These are phyloP conservation scores for Magnolia officinalis DNA, from an alignment of 164 flowering plant species.

Conservation along the genomic window DNA sequence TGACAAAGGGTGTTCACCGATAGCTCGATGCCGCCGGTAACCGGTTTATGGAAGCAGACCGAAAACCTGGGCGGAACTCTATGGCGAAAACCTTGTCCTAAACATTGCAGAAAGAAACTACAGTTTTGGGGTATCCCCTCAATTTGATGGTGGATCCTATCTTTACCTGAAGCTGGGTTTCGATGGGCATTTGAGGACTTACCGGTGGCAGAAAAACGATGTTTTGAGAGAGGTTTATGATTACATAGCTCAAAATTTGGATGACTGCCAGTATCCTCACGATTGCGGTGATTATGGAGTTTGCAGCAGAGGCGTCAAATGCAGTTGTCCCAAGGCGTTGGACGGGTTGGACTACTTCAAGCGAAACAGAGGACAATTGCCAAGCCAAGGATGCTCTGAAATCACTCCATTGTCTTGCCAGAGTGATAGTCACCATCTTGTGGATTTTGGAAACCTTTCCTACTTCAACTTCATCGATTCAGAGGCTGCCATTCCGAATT, in stretches of 20 bases:
- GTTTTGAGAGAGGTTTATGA: background rate
- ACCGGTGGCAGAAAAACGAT: constrained; percentile 14
- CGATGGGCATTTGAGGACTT: constrained; percentile 34
- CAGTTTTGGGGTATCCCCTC: background rate
- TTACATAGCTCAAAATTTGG: background rate
- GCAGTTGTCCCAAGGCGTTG: background rate
- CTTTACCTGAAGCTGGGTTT: constrained; percentile 27
- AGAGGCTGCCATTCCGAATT: background rate
- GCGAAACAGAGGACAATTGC: background rate
- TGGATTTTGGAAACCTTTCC: background rate
- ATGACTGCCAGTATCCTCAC: constrained; percentile 16
- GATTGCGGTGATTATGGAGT: constrained; percentile 22
- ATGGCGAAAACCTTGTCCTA: too few relatives aligned
- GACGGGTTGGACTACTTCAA: background rate
- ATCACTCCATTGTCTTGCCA: background rate
- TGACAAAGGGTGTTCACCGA: too few relatives aligned
- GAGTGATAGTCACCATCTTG: too few relatives aligned
- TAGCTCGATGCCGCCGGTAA: too few relatives aligned
- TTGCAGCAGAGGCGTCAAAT: constrained; percentile 11
- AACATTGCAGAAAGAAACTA: background rate
- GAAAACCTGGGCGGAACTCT: background rate
- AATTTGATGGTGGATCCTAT: background rate
- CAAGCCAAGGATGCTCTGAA: background rate
- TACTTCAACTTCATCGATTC: background rate
- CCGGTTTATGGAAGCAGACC: background rate